Evolutionary conservation across 805 yeast species (phyloP).

Genomic region (Kluyveromyces wickerhamii): DNA sequence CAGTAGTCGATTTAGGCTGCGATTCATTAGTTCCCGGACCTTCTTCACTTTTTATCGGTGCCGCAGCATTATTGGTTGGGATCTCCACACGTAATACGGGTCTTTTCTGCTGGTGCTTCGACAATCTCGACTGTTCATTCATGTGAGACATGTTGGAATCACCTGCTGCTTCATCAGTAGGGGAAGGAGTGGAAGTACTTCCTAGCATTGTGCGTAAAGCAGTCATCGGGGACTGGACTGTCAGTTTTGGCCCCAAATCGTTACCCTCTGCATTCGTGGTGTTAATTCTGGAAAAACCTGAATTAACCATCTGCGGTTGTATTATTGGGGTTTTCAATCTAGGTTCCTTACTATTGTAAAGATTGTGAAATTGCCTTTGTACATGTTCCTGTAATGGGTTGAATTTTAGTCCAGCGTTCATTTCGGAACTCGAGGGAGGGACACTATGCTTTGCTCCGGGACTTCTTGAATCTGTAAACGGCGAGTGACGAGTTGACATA

Average conservation of each 20-base stretch:
- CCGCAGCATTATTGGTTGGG: conserved; percentile 38
- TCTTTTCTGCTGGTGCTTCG: conserved; percentile 27
- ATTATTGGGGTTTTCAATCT: conserved; percentile 5
- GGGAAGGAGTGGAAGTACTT: conserved; percentile 8
- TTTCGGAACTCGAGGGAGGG: not conserved
- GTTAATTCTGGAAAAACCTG: conserved; percentile 3
- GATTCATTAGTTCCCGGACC: conserved; percentile 30
- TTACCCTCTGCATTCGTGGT: not conserved
- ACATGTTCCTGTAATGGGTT: conserved; percentile 23
- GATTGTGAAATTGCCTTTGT: conserved; percentile 21
- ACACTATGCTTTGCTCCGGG: not conserved
- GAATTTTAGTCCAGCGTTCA: conserved; percentile 11
- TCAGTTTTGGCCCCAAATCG: conserved; percentile 1
- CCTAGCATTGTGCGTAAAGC: conserved; percentile 3
- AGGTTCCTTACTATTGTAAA: conserved; percentile 11
- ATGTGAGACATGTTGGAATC: conserved; percentile 12
- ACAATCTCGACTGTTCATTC: conserved; percentile 8
- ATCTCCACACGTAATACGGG: conserved; percentile 60
- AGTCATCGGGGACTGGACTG: conserved; percentile 1
- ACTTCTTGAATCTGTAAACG: conserved; percentile 1
- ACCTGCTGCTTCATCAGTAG: conserved; percentile 13
- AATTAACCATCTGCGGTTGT: conserved; percentile 5
- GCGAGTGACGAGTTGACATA: conserved; percentile 1
- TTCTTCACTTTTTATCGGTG: conserved; percentile 25
- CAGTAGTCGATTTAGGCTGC: conserved; percentile 2